Evolutionary conservation across 306 rosid species (phyloP), one percentile per base, ranked within the genome.

Genomic region (Cucurbita pepo): DNA sequence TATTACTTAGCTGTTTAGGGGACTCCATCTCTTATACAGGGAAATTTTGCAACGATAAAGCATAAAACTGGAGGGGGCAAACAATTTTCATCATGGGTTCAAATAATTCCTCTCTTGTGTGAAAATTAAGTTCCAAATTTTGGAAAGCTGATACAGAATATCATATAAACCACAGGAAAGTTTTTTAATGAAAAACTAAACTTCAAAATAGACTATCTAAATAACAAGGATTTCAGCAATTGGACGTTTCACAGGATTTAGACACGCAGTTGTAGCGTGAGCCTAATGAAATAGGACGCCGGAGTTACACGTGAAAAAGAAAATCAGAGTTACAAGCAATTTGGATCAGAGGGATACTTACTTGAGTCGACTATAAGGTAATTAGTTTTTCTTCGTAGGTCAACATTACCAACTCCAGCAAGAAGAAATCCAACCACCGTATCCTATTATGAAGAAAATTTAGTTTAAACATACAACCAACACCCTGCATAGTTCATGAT

Each of bases 331-430:
- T 16, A 52, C 56, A 52, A 16, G 56, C 56, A 16, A 15, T 52
- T 52, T 16, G 56, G 21, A 5, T 52, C 14, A 50, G 4, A 69
- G 58, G 40, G 58, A 69, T 41, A 74, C 92, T 8, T 91, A 94
- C 99, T 94, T 77, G 96, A 88, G 82, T 94, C 99, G 44, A 94
- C 96, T 43, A 87, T 87, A 40, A 91, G 97, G 81, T 93, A 93
- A 80, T 93, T 93, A 50, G 98, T 87, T 87, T 92, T 90, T 81
- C 98, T 87, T 62, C 98, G 85, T 78, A 92, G 75, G 86, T 92
- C 96, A 43, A 93, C 96, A 22, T 93, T 87, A 59, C 98, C 99
- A 74, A 94, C 99, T 79, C 99, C 97, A 69, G 96, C 99, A 73
- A 94, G 82, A 82, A 94, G 90, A 82, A 94, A 91, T 75, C 99